phyloP scores from a whole-genome alignment of 352 stramenopile species.

The Globisporangium orthogonon region DNA sequence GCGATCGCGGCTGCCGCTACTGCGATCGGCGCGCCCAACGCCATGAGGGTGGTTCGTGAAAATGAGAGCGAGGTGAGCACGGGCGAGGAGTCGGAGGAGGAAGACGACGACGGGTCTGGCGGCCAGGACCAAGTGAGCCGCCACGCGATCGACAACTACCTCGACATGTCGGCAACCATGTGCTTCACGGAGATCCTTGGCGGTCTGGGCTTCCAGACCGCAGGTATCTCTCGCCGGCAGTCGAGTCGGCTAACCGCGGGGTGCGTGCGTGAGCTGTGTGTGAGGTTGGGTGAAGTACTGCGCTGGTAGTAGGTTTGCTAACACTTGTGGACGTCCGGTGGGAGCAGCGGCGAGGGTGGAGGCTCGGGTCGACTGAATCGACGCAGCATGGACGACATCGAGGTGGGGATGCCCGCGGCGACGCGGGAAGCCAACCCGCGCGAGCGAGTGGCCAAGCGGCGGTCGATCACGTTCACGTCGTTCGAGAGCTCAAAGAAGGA shows the following conservation, averaged over 20 bases:
- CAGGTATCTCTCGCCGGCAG: slow-evolving; percentile 41
- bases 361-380: slow-evolving; percentile 15
- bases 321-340: background rate
- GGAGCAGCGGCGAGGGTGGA: slow-evolving; percentile 10
- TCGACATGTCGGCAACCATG: slow-evolving; percentile 77
- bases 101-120: slow-evolving; percentile 14
- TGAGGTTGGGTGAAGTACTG: too few relatives aligned
- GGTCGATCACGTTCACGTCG: slow-evolving; percentile 73
- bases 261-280: slow-evolving; percentile 11
- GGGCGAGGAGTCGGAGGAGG: slow-evolving; percentile 30
- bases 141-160: slow-evolving; percentile 80
- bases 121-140: slow-evolving; percentile 43
- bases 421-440: slow-evolving; percentile 38
- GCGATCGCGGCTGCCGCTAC: background rate
- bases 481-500: slow-evolving; percentile 33
- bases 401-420: slow-evolving; percentile 54
- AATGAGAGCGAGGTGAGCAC: slow-evolving; percentile 32
- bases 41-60: slow-evolving; percentile 29
- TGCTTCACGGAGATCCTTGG: slow-evolving; percentile 62
- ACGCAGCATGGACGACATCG: slow-evolving; percentile 71
- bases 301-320: background rate
- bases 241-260: slow-evolving; percentile 26
- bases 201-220: slow-evolving; percentile 47
- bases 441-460: slow-evolving; percentile 47
- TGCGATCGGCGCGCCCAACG: background rate